These are phyloP conservation scores for Aurantiochytrium sp. DNA, from an alignment of 108 stramenopile genomes.

Conservation along the genomic window DNA sequence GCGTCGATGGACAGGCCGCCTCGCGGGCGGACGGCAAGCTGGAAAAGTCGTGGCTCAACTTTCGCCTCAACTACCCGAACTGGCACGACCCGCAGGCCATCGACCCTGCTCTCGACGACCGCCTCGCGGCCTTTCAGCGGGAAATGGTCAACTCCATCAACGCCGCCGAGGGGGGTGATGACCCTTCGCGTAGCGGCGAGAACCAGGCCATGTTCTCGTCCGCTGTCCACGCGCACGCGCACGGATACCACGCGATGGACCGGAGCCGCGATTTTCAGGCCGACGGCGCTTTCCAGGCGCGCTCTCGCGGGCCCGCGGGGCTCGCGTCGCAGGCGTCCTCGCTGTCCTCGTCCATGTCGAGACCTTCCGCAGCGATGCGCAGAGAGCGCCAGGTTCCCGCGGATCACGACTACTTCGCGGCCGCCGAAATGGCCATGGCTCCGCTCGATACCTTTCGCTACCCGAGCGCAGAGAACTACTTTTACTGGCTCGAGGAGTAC, in stretches of 20 bases:
- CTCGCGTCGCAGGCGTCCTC: too few species aligned
- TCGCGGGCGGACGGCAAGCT: constrained; percentile 41
- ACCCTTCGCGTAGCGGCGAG: too few species aligned
- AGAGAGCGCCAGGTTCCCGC: not conserved
- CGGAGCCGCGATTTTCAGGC: too few species aligned
- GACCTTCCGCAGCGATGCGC: not conserved
- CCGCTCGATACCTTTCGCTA: not conserved
- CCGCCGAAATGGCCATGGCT: not conserved
- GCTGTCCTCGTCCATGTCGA: too few species aligned
- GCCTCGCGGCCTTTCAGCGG: not conserved
- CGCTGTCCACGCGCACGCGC: too few species aligned
- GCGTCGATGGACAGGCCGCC: not conserved
- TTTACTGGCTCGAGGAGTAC: constrained; percentile 24
- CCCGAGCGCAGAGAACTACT: constrained; percentile 21
- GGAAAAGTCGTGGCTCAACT: constrained; percentile 47
- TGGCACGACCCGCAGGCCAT: not conserved
- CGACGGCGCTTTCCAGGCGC: too few species aligned
- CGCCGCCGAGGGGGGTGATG: too few species aligned
- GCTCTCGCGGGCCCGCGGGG: too few species aligned
- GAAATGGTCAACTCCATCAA: not conserved
- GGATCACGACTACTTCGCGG: constrained; percentile 11
- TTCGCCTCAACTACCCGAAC: not conserved
- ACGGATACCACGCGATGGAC: too few species aligned
- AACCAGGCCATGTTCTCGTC: too few species aligned
- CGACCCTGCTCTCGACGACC: not conserved